Conservation (phyloP, 2,329 filamentous ascomycete genomes). For the Cladophialophora carrionii region DNA sequence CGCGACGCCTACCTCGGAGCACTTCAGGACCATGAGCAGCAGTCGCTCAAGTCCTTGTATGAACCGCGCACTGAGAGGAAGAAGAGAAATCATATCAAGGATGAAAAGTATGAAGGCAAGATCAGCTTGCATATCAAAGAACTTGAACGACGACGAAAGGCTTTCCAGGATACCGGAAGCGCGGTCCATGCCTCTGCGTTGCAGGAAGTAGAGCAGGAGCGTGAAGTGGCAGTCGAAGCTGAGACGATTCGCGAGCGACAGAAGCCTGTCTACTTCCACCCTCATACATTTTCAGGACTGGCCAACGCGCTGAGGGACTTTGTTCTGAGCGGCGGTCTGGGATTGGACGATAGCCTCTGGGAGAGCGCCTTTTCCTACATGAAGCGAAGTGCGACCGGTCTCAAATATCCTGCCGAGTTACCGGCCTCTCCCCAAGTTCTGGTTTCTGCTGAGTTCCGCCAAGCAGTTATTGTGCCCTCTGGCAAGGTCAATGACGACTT, state of each 20-base stretch:
- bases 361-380: constrained; percentile 16
- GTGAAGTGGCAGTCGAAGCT: constrained; percentile 64
- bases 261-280: constrained; percentile 48
- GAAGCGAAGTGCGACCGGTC: constrained; percentile 42
- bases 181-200: constrained; percentile 45
- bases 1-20: constrained; percentile 25
- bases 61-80: constrained; percentile 42
- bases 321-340: constrained; percentile 39
- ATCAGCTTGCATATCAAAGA: constrained; percentile 20
- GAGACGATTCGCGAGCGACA: constrained; percentile 63
- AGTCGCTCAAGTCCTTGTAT: constrained; percentile 59
- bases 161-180: constrained; percentile 40
- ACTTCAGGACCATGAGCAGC: constrained; percentile 61
- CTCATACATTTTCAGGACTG: constrained; percentile 53
- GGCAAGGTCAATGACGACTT: constrained; percentile 49
- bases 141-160: constrained; percentile 38
- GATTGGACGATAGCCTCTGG: constrained; percentile 5
- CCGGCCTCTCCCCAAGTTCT: constrained; percentile 43
- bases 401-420: constrained; percentile 13
- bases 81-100: constrained; percentile 1
- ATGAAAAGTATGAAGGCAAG: constrained; percentile 29
- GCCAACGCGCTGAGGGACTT: constrained; percentile 52
- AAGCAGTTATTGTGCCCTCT: constrained; percentile 46
- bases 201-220: constrained; percentile 67
- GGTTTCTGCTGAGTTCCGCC: constrained; percentile 57